Evolutionary conservation across 176 grass and related monocot genomes (phyloP).

Genomic region (Avena atlantica): DNA sequence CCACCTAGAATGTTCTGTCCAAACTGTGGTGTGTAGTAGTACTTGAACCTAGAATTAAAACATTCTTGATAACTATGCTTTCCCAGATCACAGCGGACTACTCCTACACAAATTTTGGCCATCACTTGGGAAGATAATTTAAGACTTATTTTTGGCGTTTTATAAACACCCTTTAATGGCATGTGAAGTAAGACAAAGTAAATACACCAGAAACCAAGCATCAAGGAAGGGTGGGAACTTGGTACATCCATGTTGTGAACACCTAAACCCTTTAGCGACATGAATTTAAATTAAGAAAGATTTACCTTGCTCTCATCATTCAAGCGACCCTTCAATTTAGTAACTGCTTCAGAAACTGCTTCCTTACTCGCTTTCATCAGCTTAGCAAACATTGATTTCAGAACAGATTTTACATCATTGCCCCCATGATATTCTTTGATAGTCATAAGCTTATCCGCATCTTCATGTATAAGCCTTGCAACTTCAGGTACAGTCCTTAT

Average conservation of each 20-base stretch:
- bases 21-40: too few species aligned
- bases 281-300: neutral
- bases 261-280: neutral
- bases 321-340: constrained; percentile 65
- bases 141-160: neutral
- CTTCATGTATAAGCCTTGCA: constrained; percentile 53
- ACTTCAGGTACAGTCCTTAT: constrained; percentile 80
- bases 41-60: too few species aligned
- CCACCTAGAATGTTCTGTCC: neutral
- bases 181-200: neutral
- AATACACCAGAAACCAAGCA: constrained; percentile 1
- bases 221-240: neutral
- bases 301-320: constrained; percentile 78
- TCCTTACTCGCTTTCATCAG: constrained; percentile 79
- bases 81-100: neutral
- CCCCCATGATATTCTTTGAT: constrained; percentile 43
- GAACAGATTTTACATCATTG: constrained; percentile 50
- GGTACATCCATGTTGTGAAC: neutral
- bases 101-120: neutral
- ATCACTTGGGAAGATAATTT: constrained; percentile 2
- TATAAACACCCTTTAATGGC: neutral
- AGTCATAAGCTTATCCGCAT: constrained; percentile 58
- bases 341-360: constrained; percentile 57
- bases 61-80: too few species aligned
- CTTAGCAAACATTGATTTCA: constrained; percentile 70